Conservation (phyloP, 805 yeast species). For the Candida andamanensis region DNA sequence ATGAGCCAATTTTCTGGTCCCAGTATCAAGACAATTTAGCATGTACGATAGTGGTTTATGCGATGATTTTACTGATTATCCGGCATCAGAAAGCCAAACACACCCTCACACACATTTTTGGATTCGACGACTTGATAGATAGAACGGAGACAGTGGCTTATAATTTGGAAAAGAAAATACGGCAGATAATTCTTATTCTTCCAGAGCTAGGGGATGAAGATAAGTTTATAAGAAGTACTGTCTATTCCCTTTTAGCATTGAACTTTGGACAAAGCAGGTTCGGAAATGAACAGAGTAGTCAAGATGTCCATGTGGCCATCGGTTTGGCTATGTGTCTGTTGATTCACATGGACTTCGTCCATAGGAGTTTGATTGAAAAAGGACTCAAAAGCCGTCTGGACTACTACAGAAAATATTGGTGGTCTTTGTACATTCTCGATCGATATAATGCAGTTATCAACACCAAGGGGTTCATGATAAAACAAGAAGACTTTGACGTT, state of each 20-base stretch:
- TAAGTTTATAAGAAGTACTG: conserved; percentile 16
- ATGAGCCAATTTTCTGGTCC: conserved; percentile 24
- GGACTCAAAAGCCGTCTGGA: conserved; percentile 7
- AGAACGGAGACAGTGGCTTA: background rate
- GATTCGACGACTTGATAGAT: background rate
- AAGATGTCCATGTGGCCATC: conserved; percentile 24
- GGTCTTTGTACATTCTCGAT: conserved; percentile 30
- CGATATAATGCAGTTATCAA: conserved; percentile 26
- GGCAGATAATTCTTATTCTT: conserved; percentile 25
- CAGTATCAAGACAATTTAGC: conserved; percentile 16
- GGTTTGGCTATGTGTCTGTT: conserved; percentile 7
- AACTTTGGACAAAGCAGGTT: conserved; percentile 21
- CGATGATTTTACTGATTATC: conserved; percentile 23
- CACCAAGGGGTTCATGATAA: conserved; percentile 22
- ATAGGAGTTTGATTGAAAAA: conserved; percentile 3
- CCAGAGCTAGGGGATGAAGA: conserved; percentile 30
- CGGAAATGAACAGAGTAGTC: conserved; percentile 27
- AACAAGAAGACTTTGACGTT: conserved; percentile 26
- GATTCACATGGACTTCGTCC: conserved; percentile 6
- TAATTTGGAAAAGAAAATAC: conserved; percentile 24
- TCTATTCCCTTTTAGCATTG: conserved; percentile 19
- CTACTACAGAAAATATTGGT: conserved; percentile 25
- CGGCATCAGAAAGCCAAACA: conserved; percentile 25
- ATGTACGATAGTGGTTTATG: conserved; percentile 19
- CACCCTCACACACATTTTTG: conserved; percentile 7